phyloP scores from a whole-genome alignment of 306 rosid species.

The Elaeagnus macrophylla region DNA sequence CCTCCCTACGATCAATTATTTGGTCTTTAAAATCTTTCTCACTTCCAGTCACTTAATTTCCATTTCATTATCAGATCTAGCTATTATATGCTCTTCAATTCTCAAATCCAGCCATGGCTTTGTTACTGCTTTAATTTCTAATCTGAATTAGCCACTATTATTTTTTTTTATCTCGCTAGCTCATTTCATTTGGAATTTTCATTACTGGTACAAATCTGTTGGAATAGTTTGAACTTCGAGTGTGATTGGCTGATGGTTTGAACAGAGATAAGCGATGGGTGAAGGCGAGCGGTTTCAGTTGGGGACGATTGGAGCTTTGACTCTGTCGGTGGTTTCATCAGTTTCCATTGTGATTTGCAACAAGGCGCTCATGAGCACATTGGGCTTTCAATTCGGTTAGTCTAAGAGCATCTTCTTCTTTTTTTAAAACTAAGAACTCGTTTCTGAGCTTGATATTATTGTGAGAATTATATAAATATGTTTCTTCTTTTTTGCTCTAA shows the following conservation, averaged over 20 bases:
- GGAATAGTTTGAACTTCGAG: slow-evolving; percentile 11
- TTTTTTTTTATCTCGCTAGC: neutral
- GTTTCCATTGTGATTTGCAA: slow-evolving; percentile 86
- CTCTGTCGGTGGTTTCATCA: slow-evolving; percentile 72
- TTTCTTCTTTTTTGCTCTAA: neutral
- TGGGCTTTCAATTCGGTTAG: slow-evolving; percentile 71
- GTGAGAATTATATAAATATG: neutral
- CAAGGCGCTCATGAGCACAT: slow-evolving; percentile 64
- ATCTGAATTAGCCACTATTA: neutral
- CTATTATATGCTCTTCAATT: neutral
- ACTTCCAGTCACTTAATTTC: too few species aligned
- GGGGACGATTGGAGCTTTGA: slow-evolving; percentile 73
- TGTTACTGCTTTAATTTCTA: too few species aligned
- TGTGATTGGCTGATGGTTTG: slow-evolving; percentile 7
- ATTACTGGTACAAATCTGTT: slow-evolving; percentile 1
- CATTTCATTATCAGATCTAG: too few species aligned
- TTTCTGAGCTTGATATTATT: neutral
- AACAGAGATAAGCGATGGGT: slow-evolving; percentile 42
- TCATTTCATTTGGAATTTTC: neutral
- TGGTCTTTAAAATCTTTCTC: too few species aligned
- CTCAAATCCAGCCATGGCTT: too few species aligned
- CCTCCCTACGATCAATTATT: too few species aligned
- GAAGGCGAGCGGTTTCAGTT: slow-evolving; percentile 61
- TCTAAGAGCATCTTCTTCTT: too few species aligned
- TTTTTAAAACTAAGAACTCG: too few species aligned